Base-by-base conservation (phyloP, 2,329 filamentous ascomycete species). In the Colletotrichum horii region DNA sequence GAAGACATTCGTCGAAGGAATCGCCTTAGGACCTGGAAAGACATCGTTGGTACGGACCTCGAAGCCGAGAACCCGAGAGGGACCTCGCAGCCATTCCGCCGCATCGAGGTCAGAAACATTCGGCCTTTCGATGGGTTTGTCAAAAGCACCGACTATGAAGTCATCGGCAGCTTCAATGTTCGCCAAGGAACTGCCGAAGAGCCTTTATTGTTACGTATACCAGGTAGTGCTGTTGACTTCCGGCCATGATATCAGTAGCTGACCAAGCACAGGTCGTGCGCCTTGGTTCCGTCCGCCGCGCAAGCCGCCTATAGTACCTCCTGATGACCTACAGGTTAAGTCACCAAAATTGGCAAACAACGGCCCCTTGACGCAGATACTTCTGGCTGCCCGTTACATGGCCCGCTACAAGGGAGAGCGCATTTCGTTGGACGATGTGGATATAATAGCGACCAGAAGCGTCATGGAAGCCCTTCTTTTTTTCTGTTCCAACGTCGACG, bases 381-480 rank as follows among this genome's bases (percentile, higher is more conserved):
- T 84, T 48, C 71, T 78, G n/a, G 82, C 82, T 58, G 74, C 79
- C 8, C 72, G 71, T 52, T 52, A 52, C 43, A 52, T 22, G 43
- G 43, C n/a, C 43, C n/a, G 6, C 26, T 70, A 19, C 80, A 80
- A 79, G 79, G 77, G 8, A 79, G 80, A 0, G 24, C n/a, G 22
- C 2, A 74, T 76, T 64, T 74, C 69, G 24, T 83, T 84, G 28
- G 74, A 79, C 64, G 70, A 80, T 4, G 66, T 83, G 26, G 81
- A 84, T 36, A 32, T 84, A 6, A 67, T 84, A 6, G 70, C 78
- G 34, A 83, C 82, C 64, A 80, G 81, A 7, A 81, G n/a, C 19
- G 58, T 56, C 32, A 24, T 76, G 8, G 48, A 30, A 12, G 28
- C 52, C 3, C 55, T 75, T 14, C 55, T 75, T 14, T 8, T 74